A percentile compares a stretch with the other conserved stretches of the same genome.
These are phyloP conservation scores for Cornus suecica DNA, from an alignment of 148 eudicot species.

Conservation along the genomic window DNA sequence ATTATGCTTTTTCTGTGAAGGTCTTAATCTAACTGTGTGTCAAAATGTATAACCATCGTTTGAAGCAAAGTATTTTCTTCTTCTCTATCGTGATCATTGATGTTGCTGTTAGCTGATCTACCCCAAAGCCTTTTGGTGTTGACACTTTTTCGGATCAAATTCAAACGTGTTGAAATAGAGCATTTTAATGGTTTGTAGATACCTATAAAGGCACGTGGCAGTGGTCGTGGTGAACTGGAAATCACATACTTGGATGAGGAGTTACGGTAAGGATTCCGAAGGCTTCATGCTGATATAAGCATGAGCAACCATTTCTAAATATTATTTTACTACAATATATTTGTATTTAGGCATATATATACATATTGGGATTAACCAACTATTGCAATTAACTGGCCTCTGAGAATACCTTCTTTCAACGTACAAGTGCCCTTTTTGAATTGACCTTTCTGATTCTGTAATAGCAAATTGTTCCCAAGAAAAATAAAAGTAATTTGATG, in stretches of 20 bases:
- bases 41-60: not conserved
- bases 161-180: too few species aligned
- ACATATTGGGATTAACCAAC: not conserved
- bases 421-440: not conserved
- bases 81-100: too few species aligned
- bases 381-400: not conserved
- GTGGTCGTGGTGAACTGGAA: slow-evolving; percentile 42
- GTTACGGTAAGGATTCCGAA: slow-evolving; percentile 23
- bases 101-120: not conserved
- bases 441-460: not conserved
- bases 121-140: not conserved
- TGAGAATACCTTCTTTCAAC: not conserved
- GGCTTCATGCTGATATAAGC: too few species aligned
- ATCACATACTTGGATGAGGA: slow-evolving; percentile 48
- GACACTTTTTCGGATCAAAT: not conserved
- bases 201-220: slow-evolving; percentile 44
- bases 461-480: not conserved
- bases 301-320: too few species aligned
- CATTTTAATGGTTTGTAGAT: slow-evolving; percentile 18
- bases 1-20: not conserved
- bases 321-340: too few species aligned
- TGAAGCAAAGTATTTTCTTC: not conserved
- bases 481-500: too few species aligned
- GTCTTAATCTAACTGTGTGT: not conserved
- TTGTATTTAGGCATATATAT: too few species aligned